phyloP scores from a whole-genome alignment of 2,329 filamentous ascomycete species.

The Cadophora sp. region DNA sequence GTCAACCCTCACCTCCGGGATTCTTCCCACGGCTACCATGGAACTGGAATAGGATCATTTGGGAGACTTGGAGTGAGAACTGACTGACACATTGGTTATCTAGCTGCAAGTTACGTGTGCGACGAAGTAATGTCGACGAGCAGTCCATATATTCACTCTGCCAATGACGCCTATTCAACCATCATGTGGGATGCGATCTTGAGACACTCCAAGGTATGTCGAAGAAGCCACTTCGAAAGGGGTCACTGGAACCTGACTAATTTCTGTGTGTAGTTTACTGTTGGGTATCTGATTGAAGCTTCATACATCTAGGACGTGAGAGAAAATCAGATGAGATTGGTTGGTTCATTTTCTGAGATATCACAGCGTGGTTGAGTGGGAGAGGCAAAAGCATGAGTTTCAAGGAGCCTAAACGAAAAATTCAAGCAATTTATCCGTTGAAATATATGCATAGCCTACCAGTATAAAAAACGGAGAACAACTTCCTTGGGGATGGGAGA shows the following conservation, averaged over 20 bases:
- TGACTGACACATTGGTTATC: neutral
- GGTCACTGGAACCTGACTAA: neutral
- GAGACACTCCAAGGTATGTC: slow-evolving; percentile 15
- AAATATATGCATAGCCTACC: too few species aligned
- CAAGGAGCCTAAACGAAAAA: too few species aligned
- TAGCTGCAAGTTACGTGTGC: slow-evolving; percentile 17
- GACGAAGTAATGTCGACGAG: slow-evolving; percentile 4
- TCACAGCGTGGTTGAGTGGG: too few species aligned
- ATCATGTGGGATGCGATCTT: slow-evolving; percentile 14
- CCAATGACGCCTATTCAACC: neutral
- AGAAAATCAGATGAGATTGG: too few species aligned
- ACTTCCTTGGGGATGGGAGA: too few species aligned
- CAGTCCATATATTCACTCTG: slow-evolving; percentile 9
- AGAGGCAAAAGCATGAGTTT: too few species aligned
- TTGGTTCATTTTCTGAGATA: too few species aligned
- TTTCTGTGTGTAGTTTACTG: slow-evolving; percentile 2
- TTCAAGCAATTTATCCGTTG: too few species aligned
- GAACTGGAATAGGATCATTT: neutral
- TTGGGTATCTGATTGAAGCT: slow-evolving; percentile 16
- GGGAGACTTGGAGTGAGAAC: neutral
- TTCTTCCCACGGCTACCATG: neutral
- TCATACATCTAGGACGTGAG: slow-evolving; percentile 14
- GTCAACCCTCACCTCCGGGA: neutral
- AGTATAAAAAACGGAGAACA: too few species aligned
- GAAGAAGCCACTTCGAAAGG: neutral